phyloP scores from a whole-genome alignment of 257 asterid genomes.

The Salvia splendens region DNA sequence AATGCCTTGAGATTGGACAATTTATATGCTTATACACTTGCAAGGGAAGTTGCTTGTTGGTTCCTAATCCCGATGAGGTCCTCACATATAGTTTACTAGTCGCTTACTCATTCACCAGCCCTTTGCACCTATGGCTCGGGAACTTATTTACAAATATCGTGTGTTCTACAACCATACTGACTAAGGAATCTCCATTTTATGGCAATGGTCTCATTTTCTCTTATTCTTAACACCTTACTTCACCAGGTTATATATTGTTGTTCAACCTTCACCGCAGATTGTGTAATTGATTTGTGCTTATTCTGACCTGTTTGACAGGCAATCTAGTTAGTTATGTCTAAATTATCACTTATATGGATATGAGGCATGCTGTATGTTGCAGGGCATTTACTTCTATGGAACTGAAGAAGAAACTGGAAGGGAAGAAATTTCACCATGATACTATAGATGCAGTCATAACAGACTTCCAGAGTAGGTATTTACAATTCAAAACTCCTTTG shows the following conservation, averaged over 20 bases:
- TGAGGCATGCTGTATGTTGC: slow-evolving; percentile 37
- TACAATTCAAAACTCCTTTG: slow-evolving; percentile 7
- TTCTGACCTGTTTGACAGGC: neutral
- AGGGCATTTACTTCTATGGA: slow-evolving; percentile 82
- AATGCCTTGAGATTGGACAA: neutral
- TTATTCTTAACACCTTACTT: neutral
- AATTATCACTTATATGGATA: neutral
- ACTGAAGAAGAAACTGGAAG: slow-evolving; percentile 73
- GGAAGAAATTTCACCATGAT: slow-evolving; percentile 52
- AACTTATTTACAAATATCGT: neutral
- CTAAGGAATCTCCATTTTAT: neutral
- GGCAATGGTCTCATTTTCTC: neutral
- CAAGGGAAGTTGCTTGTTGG: neutral
- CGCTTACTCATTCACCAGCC: slow-evolving; percentile 4
- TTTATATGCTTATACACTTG: slow-evolving; percentile 5
- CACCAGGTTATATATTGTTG: slow-evolving; percentile 17
- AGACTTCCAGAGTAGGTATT: slow-evolving; percentile 66
- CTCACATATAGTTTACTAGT: slow-evolving; percentile 8
- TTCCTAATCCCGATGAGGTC: neutral
- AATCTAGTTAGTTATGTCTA: slow-evolving; percentile 7
- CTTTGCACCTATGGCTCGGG: slow-evolving; percentile 1
- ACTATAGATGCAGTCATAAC: slow-evolving; percentile 61
- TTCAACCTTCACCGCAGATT: slow-evolving; percentile 3
- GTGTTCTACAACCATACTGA: neutral
- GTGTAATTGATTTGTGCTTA: slow-evolving; percentile 11